These are phyloP conservation scores for Monosporascus sp. DNA, from an alignment of 2,329 filamentous ascomycete species.

Conservation along the genomic window DNA sequence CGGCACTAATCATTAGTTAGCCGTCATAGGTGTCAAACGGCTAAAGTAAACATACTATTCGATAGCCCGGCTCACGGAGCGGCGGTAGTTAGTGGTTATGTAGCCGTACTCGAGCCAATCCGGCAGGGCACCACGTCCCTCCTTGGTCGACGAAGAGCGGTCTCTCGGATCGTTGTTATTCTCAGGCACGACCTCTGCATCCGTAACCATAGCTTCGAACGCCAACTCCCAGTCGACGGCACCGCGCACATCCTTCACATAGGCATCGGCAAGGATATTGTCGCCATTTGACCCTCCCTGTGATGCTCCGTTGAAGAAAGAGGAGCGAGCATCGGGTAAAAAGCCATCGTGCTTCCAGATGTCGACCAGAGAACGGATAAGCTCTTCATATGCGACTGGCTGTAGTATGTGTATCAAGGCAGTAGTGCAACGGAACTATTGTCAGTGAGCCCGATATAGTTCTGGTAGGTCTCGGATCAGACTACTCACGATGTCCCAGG, in stretches of 20 bases:
- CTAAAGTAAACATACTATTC: conserved; percentile 46
- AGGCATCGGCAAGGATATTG: conserved; percentile 68
- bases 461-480: not conserved
- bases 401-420: conserved; percentile 61
- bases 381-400: conserved; percentile 57
- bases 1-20: conserved; percentile 31
- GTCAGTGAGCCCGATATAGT: conserved; percentile 18
- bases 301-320: conserved; percentile 62
- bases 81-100: conserved; percentile 56
- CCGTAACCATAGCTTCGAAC: conserved; percentile 58
- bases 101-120: conserved; percentile 63
- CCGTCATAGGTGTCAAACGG: not conserved
- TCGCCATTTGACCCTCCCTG: conserved; percentile 68
- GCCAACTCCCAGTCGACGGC: conserved; percentile 59
- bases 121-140: conserved; percentile 62
- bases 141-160: conserved; percentile 55
- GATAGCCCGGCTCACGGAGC: conserved; percentile 59
- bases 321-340: conserved; percentile 61
- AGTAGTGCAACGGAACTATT: conserved; percentile 58
- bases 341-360: conserved; percentile 62
- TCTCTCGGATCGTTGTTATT: conserved; percentile 56
- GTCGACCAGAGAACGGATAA: conserved; percentile 62
- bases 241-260: conserved; percentile 61
- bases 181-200: conserved; percentile 58
- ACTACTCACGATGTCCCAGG: conserved; percentile 50